These are phyloP conservation scores for Alloteropsis semialata DNA, from an alignment of 176 grass and related monocot genomes.

Conservation along the genomic window DNA sequence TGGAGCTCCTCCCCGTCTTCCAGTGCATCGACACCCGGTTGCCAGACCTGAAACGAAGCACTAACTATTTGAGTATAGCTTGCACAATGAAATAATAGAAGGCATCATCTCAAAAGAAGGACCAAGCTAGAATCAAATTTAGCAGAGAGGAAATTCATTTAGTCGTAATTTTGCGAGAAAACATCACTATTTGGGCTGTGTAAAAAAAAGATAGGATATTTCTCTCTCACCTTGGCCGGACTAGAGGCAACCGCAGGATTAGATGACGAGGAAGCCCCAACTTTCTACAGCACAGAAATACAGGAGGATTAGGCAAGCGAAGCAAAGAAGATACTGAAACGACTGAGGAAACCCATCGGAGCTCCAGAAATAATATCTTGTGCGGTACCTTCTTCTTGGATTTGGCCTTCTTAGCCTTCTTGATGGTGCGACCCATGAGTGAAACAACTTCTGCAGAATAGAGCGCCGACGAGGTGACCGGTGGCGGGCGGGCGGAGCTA, in stretches of 20 bases:
- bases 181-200: neutral
- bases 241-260: constrained; percentile 27
- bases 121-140: neutral
- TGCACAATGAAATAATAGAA: neutral
- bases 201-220: neutral
- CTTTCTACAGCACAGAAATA: constrained; percentile 32
- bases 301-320: neutral
- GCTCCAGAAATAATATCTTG: neutral
- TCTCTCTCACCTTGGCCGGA: constrained; percentile 54
- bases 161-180: neutral
- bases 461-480: neutral
- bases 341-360: neutral
- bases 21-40: constrained; percentile 71
- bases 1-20: constrained; percentile 96
- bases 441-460: neutral
- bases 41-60: constrained; percentile 69
- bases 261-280: constrained; percentile 23
- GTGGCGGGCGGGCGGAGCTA: neutral
- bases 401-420: constrained; percentile 44
- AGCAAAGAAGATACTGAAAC: neutral
- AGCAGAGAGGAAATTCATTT: neutral
- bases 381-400: constrained; percentile 49
- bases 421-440: constrained; percentile 46
- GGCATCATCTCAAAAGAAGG: neutral
- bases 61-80: neutral